These are phyloP conservation scores for Basipetospora sp. DNA, from an alignment of 2,329 filamentous ascomycete genomes.

Conservation along the genomic window DNA sequence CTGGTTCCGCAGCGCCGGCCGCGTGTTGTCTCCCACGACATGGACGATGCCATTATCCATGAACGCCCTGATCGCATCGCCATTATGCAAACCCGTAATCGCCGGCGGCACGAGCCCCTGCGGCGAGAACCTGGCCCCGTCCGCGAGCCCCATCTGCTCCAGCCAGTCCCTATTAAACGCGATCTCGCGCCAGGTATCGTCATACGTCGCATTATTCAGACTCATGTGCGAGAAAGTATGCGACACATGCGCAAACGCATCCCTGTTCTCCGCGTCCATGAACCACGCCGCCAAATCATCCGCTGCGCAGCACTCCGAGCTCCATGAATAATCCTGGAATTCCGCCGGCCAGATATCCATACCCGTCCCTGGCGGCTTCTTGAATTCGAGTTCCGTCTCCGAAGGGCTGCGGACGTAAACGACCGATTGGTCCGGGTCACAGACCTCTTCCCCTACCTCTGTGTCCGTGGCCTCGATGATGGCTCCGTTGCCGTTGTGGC, in stretches of 20 bases:
- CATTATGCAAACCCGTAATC: conserved; percentile 50
- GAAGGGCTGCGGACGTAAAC: conserved; percentile 27
- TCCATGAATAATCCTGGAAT: conserved; percentile 37
- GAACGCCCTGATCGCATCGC: conserved; percentile 45
- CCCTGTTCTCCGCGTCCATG: conserved; percentile 29
- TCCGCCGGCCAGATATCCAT: conserved; percentile 34
- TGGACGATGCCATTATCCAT: conserved; percentile 41
- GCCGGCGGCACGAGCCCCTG: conserved; percentile 46
- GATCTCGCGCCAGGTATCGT: conserved; percentile 42
- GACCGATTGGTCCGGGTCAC: conserved; percentile 25
- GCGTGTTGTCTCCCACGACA: conserved; percentile 49
- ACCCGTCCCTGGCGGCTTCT: conserved; percentile 34
- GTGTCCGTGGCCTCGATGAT: conserved; percentile 38
- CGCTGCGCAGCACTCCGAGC: conserved; percentile 29
- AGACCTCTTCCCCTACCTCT: conserved; percentile 28
- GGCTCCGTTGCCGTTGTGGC: conserved; percentile 32
- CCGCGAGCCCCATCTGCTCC: conserved; percentile 33
- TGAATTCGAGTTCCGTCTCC: conserved; percentile 30
- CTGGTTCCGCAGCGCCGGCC: conserved; percentile 36
- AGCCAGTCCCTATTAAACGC: conserved; percentile 46
- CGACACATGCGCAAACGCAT: conserved; percentile 43
- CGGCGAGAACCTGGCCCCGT: conserved; percentile 31
- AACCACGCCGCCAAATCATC: conserved; percentile 41
- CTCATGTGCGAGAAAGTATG: conserved; percentile 48
- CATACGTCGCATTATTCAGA: conserved; percentile 45